phyloP scores from a whole-genome alignment of 164 flowering plant species.

The Pachysandra terminalis region DNA sequence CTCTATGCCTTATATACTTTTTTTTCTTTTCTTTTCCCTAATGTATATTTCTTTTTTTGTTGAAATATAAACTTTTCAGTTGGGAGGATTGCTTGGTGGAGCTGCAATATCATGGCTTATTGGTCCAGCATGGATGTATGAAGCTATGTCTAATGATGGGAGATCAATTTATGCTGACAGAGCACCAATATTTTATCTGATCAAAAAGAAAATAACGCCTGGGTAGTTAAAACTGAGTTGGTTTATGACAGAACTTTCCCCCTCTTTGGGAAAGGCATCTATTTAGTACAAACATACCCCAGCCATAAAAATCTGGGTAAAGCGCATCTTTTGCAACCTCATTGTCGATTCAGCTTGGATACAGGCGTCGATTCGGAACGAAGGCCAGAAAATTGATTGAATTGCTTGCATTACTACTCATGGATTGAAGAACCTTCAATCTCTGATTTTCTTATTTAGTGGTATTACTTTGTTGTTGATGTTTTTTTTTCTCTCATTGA shows the following conservation, averaged over 20 bases:
- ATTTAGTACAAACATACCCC: neutral
- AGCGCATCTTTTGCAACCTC: too few species aligned
- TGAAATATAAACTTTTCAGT: slow-evolving; percentile 35
- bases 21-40: too few species aligned
- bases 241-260: too few species aligned
- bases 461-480: too few species aligned
- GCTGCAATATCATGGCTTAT: slow-evolving; percentile 68
- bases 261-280: neutral
- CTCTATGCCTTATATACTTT: neutral
- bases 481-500: too few species aligned
- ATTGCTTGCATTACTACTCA: too few species aligned
- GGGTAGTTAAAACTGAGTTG: neutral
- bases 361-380: neutral
- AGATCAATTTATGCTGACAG: slow-evolving; percentile 43
- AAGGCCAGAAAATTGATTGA: neutral
- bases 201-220: slow-evolving; percentile 15
- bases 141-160: slow-evolving; percentile 39
- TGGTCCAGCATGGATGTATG: slow-evolving; percentile 80
- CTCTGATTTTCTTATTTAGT: too few species aligned
- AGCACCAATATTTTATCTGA: slow-evolving; percentile 53
- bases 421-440: too few species aligned
- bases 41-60: neutral
- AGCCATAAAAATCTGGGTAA: neutral
- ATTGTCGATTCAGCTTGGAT: neutral
- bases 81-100: slow-evolving; percentile 92